Base-by-base conservation (phyloP, 352 stramenopile genomes). In the Phytophthora sojae region DNA sequence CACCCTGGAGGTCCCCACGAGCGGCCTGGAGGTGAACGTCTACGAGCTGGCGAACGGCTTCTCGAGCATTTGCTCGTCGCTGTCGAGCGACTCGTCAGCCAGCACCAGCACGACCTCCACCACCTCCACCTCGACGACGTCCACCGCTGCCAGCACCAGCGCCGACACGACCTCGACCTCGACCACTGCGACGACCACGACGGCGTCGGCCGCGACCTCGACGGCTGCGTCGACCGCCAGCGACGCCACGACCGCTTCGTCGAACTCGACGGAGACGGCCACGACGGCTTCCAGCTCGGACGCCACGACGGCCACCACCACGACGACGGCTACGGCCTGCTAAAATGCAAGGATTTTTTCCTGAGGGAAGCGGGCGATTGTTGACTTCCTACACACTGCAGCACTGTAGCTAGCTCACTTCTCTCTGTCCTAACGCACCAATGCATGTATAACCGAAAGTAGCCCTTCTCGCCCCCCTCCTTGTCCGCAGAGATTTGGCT, bases 1-100 rank as follows among this genome's bases (percentile, higher is more conserved):
- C 53, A 45, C 49, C 37, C 65, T 78, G 50, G 58, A 21, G 2
- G 61, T 75, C n/a, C 61, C 66, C 3, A 73, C 59, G 58, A 73
- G 66, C 67, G 65, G 65, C 23, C 57, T 67, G 37, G 57, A 59
- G 37, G 15, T 66, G 35, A 75, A 75, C 60, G 61, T 75, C 45
- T 61, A n/a, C n/a, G n/a, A n/a, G n/a, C n/a, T n/a, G n/a, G n/a
- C n/a, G n/a, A n/a, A n/a, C n/a, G n/a, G n/a, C 19, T 75, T 75
- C 62, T 62, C 54, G 32, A 15, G 7, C 26, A 50, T 58, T 42
- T 75, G 62, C 45, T 35, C 54, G 26, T 63, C 62, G 62, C 15
- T n/a, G n/a, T 49, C 1, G 6, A 30, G 26, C 26, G 26, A 30
- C 26, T 26, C 52, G 19, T 56, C 63, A 44, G 42, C 49, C 37